Percentiles rank a stretch among this genome's conserved stretches.
Conservation (phyloP, 306 rosid species). For the Quercus wislizeni region DNA sequence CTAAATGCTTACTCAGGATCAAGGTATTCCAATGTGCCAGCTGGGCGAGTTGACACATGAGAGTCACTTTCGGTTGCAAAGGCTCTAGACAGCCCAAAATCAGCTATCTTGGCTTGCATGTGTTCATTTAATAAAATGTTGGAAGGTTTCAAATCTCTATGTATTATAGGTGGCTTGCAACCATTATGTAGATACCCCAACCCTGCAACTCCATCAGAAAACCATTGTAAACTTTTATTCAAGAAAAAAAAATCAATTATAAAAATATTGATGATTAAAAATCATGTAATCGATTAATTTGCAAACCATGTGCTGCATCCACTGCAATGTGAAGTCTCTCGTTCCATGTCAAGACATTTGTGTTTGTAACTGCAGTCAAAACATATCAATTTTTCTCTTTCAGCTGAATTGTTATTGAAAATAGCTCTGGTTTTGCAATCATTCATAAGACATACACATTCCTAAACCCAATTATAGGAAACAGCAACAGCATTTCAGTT, state of each 20-base stretch:
- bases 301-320: slow-evolving; percentile 25
- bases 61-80: too few species aligned
- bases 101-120: background rate
- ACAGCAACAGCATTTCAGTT: too few species aligned
- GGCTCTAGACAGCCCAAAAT: too few species aligned
- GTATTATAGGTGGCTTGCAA: slow-evolving; percentile 12
- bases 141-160: slow-evolving; percentile 40
- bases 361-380: too few species aligned
- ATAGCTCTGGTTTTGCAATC: too few species aligned
- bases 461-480: too few species aligned
- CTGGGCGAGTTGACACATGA: background rate
- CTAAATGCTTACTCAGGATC: background rate
- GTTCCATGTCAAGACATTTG: slow-evolving; percentile 18
- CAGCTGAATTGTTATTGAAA: too few species aligned
- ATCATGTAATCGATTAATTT: background rate
- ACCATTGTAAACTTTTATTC: background rate
- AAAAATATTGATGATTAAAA: too few species aligned
- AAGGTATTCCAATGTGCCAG: background rate
- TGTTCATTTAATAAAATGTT: slow-evolving; percentile 31
- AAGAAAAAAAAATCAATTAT: too few species aligned
- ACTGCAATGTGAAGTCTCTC: slow-evolving; percentile 25
- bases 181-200: slow-evolving; percentile 26
- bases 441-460: too few species aligned
- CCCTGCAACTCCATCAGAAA: background rate
- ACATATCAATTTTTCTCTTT: too few species aligned